A percentile compares a stretch with the other conserved stretches of the same genome.
phyloP scores from a whole-genome alignment of 495 filamentous ascomycete genomes.

The Aspergillus wentii region DNA sequence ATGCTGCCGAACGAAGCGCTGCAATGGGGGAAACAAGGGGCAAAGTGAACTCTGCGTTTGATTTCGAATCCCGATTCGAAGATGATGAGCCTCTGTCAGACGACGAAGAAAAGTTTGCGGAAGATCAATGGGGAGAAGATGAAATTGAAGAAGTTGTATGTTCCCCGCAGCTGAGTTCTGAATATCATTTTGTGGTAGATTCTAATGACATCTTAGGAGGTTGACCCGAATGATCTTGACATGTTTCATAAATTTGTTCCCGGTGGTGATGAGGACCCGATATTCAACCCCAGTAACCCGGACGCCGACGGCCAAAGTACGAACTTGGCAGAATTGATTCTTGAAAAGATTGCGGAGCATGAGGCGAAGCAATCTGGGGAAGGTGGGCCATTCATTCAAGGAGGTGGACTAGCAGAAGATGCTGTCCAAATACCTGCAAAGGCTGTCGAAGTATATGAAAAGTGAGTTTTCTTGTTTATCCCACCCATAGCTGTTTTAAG shows the following conservation, averaged over 20 bases:
- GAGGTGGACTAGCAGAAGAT: constrained; percentile 58
- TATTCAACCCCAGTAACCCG: constrained; percentile 42
- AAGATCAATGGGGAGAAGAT: constrained; percentile 63
- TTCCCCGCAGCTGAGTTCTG: too few relatives aligned
- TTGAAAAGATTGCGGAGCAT: constrained; percentile 89
- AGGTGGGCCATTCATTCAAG: constrained; percentile 34
- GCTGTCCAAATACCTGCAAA: constrained; percentile 85
- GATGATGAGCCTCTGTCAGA: constrained; percentile 49
- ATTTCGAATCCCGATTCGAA: constrained; percentile 57
- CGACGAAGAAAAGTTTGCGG: constrained; percentile 51
- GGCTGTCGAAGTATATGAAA: constrained; percentile 88
- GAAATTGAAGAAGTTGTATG: constrained; percentile 64
- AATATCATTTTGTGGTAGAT: too few relatives aligned
- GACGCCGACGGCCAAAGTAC: constrained; percentile 52
- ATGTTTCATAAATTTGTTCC: constrained; percentile 87
- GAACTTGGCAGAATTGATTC: constrained; percentile 85
- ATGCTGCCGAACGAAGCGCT: constrained; percentile 45
- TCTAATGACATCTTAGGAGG: constrained; percentile 47
- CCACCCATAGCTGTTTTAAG: not conserved
- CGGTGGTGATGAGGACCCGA: constrained; percentile 43
- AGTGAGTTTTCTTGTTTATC: constrained; percentile 46
- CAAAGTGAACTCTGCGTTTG: constrained; percentile 56
- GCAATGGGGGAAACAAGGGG: constrained; percentile 16
- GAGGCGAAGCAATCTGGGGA: constrained; percentile 61
- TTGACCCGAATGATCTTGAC: constrained; percentile 85